Percentiles rank a stretch among this genome's conserved stretches.
Conservation (phyloP, 1,284 basidiomycete species). For the Puccinia novopanici region DNA sequence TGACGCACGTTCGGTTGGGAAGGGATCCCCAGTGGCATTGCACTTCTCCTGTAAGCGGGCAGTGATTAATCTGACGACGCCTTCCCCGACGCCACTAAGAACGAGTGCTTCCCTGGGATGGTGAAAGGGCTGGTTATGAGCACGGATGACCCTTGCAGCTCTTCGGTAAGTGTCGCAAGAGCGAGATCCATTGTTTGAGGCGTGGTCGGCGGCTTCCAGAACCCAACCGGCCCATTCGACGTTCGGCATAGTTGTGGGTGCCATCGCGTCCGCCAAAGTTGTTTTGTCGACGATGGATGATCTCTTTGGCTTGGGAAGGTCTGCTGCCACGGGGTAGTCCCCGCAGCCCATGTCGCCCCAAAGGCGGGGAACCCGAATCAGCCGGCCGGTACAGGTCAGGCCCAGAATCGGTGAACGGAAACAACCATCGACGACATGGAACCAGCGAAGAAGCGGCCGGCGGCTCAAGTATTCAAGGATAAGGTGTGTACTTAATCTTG, state of each 20-base stretch:
- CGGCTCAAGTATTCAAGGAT: conserved; percentile 20
- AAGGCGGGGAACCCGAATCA: too few relatives aligned
- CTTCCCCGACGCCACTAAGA: conserved; percentile 29
- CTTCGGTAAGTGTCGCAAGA: conserved; percentile 23
- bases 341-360: too few relatives aligned
- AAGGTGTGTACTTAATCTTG: too few relatives aligned
- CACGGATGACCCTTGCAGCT: conserved; percentile 26
- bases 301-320: too few relatives aligned
- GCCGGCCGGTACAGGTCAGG: background rate
- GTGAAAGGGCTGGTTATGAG: conserved; percentile 1
- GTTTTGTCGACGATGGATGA: background rate
- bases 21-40: background rate
- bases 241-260: conserved; percentile 18
- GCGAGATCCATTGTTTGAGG: conserved; percentile 23
- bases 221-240: conserved; percentile 44
- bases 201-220: conserved; percentile 38
- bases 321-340: too few relatives aligned
- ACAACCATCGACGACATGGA: background rate
- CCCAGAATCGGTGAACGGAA: background rate
- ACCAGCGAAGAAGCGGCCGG: background rate
- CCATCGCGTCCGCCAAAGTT: background rate
- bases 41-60: conserved; percentile 25
- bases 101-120: conserved; percentile 38
- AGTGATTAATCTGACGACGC: conserved; percentile 26
- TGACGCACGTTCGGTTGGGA: conserved; percentile 35